A percentile compares a stretch with the other conserved stretches of the same genome.
phyloP scores from a whole-genome alignment of 176 grass and related monocot genomes.

The Urochloa ruziziensis region DNA sequence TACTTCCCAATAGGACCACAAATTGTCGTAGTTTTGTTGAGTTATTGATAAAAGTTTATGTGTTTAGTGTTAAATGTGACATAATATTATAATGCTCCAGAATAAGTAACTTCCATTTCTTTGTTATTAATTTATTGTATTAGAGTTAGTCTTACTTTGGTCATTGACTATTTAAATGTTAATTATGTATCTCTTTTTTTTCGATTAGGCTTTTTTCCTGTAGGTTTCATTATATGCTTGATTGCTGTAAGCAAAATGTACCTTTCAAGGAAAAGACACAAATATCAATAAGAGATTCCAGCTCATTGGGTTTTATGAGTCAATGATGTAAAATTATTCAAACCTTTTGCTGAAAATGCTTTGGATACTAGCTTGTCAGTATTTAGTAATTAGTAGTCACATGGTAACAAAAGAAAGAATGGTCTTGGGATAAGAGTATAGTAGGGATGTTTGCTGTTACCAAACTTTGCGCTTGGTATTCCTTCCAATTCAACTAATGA shows the following conservation, averaged over 20 bases:
- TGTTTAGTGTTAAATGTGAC: not conserved
- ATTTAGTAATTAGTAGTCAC: not conserved
- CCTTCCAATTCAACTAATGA: not conserved
- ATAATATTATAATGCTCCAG: not conserved
- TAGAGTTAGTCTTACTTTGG: not conserved
- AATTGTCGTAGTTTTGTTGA: not conserved
- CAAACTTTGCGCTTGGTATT: not conserved
- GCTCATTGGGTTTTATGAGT: not conserved
- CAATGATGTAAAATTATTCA: not conserved
- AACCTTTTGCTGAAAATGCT: conserved; percentile 1
- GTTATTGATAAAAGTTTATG: not conserved
- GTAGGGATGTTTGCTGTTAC: not conserved
- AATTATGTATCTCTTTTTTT: conserved; percentile 2
- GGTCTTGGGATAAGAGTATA: not conserved
- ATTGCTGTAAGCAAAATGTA: not conserved
- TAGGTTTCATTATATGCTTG: not conserved
- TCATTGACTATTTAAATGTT: not conserved
- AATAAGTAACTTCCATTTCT: not conserved
- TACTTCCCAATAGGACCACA: not conserved
- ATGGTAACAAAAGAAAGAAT: not conserved
- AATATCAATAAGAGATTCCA: not conserved
- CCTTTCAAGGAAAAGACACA: not conserved
- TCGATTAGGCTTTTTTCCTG: not conserved
- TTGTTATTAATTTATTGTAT: not conserved
- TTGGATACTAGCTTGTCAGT: not conserved